phyloP scores from a whole-genome alignment of 192 early-diverging fungal genomes.

The Geosiphon pyriformis region DNA sequence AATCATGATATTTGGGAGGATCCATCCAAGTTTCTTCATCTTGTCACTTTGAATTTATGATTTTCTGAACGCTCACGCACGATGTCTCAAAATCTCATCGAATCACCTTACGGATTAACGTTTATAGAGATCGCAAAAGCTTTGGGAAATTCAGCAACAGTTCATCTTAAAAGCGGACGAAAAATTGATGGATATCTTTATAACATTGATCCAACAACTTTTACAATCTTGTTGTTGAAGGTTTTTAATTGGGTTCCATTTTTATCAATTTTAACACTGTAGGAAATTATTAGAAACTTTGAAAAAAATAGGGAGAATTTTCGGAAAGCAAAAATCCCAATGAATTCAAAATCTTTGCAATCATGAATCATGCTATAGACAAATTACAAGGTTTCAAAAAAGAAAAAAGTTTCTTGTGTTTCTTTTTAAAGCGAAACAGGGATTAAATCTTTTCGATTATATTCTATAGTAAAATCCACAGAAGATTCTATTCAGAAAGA shows the following conservation, averaged over 20 bases:
- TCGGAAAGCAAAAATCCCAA: neutral
- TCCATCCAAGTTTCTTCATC: too few species aligned
- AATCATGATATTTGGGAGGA: too few species aligned
- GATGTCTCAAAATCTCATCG: too few species aligned
- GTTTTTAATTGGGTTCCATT: neutral
- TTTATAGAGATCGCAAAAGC: constrained; percentile 14
- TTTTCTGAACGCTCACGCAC: too few species aligned
- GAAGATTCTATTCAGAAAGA: neutral
- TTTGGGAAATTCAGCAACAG: constrained; percentile 17
- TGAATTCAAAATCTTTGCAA: constrained; percentile 16
- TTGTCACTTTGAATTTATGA: too few species aligned
- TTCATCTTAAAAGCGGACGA: constrained; percentile 25
- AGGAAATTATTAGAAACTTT: too few species aligned
- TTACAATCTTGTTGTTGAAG: constrained; percentile 24
- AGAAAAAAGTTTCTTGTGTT: too few species aligned
- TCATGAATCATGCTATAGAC: neutral
- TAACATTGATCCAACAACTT: constrained; percentile 33
- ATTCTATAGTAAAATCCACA: neutral
- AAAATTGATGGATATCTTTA: constrained; percentile 26
- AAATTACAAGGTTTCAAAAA: neutral
- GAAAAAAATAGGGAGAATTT: neutral
- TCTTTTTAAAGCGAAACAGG: too few species aligned
- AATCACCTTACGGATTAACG: neutral
- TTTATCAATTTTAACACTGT: too few species aligned
- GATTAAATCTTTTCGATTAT: too few species aligned